Evolutionary conservation across 129 eudicot genomes (phyloP), one percentile per base, ranked within the genome.

Genomic region (Flaveria brownii): DNA sequence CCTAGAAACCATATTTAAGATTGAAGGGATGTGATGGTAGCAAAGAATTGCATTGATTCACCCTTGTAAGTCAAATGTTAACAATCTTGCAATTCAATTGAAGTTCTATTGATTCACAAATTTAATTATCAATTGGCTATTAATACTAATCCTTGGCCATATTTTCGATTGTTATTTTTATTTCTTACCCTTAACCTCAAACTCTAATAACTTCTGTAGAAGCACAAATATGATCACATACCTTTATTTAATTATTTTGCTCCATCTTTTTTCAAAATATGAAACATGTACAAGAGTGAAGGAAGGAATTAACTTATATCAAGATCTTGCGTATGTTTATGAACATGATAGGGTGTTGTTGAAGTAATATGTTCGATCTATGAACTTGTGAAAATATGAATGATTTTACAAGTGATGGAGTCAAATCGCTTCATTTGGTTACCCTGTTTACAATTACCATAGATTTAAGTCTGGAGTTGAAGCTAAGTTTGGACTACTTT

Each of bases 401-500:
- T 36, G 5, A 13, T 55, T 71, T 69, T 79, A 50, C 60, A 69
- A 78, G 28, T 61, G 9, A 47, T 78, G 49, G 22, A 50, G 52
- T 76, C 62, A 50, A 14, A 56, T 77, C 6, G 45, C 60, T 42
- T 78, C 30, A 28, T 43, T 65, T 41, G 18, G 11, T 0, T 54
- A 72, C 30, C 41, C 41, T 42, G 73, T 66, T 67, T 47, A 73
- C 28, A 65, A 1, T 49, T 70, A 70, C 75, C 77, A 73, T 18
- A 55, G 0, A 56, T 56, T 26, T 4, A 68, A 54, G 43, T 67
- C 78, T 42, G 79, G 84, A 54, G 74, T 66, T n/a, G 67, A 52
- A 12, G 80, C 66, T 46, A 55, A 26, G 69, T 43, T 80, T 59
- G 87, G 87, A 76, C 81, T 86, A 76, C 87, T 76, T 6, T 86